These are phyloP conservation scores for Fusarium coicis DNA, from an alignment of 2,329 filamentous ascomycete species.

Conservation along the genomic window DNA sequence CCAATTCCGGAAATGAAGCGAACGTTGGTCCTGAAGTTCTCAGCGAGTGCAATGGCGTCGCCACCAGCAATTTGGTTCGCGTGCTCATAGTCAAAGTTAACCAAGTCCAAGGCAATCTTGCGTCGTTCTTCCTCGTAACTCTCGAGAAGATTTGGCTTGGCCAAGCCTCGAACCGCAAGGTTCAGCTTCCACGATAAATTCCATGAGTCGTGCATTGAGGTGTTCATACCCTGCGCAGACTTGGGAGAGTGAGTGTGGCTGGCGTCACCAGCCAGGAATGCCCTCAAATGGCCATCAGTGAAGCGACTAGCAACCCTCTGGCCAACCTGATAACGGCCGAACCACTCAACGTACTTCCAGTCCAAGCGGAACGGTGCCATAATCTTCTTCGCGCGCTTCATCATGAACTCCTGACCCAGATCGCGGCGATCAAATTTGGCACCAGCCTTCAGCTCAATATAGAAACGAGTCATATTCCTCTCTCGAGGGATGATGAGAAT, in stretches of 20 bases:
- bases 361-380: constrained; percentile 67
- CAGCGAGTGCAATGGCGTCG: constrained; percentile 70
- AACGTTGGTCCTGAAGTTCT: constrained; percentile 77
- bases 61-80: constrained; percentile 69
- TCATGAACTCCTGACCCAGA: constrained; percentile 73
- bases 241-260: constrained; percentile 79
- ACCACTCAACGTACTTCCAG: constrained; percentile 74
- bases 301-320: constrained; percentile 78
- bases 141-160: constrained; percentile 63
- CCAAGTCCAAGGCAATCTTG: constrained; percentile 68
- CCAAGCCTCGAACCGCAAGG: constrained; percentile 65
- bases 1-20: constrained; percentile 80
- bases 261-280: constrained; percentile 78
- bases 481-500: constrained; percentile 80
- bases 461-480: constrained; percentile 75
- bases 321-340: constrained; percentile 76
- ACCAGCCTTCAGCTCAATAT: constrained; percentile 65
- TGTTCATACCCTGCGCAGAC: constrained; percentile 76
- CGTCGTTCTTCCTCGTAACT: constrained; percentile 73
- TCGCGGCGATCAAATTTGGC: constrained; percentile 53
- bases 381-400: constrained; percentile 71
- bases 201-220: constrained; percentile 68
- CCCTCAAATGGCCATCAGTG: constrained; percentile 67
- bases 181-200: constrained; percentile 68
- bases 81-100: constrained; percentile 69